Percentiles rank a stretch among this genome's conserved stretches.
Evolutionary conservation across 805 yeast genomes (phyloP).

Genomic region (Candida coleopterorum): DNA sequence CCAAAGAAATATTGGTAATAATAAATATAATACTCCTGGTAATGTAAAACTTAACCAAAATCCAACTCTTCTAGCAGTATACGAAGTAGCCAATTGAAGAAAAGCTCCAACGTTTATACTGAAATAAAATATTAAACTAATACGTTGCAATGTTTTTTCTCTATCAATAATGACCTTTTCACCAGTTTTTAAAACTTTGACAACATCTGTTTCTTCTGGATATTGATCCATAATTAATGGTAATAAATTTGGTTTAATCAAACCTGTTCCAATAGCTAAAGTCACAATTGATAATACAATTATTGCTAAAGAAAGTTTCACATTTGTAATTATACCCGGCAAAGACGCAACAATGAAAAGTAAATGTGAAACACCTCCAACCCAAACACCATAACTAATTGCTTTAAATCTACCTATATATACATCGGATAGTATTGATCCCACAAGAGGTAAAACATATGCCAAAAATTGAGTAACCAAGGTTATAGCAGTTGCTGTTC

Average conservation of each 20-base stretch:
- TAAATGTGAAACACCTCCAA: slow-evolving; percentile 45
- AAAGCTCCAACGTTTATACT: slow-evolving; percentile 53
- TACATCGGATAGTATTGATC: slow-evolving; percentile 51
- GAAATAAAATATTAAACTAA: slow-evolving; percentile 49
- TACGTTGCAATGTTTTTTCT: slow-evolving; percentile 38
- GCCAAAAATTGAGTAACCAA: slow-evolving; percentile 45
- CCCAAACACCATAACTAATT: slow-evolving; percentile 45
- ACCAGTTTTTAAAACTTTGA: slow-evolving; percentile 56
- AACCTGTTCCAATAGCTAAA: slow-evolving; percentile 46
- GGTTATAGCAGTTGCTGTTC: slow-evolving; percentile 44
- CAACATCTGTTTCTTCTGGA: slow-evolving; percentile 55
- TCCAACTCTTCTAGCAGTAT: slow-evolving; percentile 48
- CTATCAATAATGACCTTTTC: slow-evolving; percentile 57
- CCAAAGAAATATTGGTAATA: slow-evolving; percentile 26
- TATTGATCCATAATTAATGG: slow-evolving; percentile 44
- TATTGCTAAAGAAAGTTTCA: slow-evolving; percentile 37
- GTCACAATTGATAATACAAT: slow-evolving; percentile 37
- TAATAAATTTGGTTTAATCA: slow-evolving; percentile 49
- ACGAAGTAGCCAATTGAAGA: slow-evolving; percentile 48
- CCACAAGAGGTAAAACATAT: slow-evolving; percentile 47
- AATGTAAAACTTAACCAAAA: slow-evolving; percentile 52
- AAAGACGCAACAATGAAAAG: slow-evolving; percentile 46
- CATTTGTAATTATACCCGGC: slow-evolving; percentile 33
- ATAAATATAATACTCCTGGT: slow-evolving; percentile 32
- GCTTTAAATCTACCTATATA: slow-evolving; percentile 43